A percentile compares a stretch with the other conserved stretches of the same genome.
Conservation (phyloP, 208 protist species). For the Kentomonas sorsogonicus region DNA sequence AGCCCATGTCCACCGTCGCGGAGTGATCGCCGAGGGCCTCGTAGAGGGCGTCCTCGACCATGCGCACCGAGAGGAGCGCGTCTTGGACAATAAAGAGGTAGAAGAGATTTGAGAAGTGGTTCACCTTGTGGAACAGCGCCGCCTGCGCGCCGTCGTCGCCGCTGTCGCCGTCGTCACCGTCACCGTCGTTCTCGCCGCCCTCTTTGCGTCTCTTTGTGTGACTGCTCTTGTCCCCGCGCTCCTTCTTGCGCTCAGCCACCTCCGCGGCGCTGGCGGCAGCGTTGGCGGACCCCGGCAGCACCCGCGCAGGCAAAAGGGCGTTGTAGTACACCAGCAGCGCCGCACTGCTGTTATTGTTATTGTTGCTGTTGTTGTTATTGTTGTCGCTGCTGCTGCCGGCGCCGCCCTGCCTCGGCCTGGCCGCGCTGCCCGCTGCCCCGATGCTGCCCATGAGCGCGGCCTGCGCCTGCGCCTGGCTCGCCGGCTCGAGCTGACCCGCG, state of each 20-base stretch:
- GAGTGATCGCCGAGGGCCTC: constrained; percentile 7
- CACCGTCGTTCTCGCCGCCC: neutral
- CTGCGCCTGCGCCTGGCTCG: no score
- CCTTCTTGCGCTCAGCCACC: neutral
- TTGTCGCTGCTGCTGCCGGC: neutral
- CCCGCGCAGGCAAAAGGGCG: neutral
- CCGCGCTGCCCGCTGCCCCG: no score
- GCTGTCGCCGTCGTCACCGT: neutral
- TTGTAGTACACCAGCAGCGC: neutral
- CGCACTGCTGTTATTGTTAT: neutral
- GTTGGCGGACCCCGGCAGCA: no score
- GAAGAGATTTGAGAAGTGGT: constrained; percentile 38
- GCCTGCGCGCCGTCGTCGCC: neutral
- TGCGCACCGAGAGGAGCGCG: constrained; percentile 48
- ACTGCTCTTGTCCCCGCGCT: neutral
- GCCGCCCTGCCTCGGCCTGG: no score
- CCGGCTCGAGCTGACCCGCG: no score
- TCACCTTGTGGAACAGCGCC: neutral
- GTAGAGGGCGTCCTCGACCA: constrained; percentile 54
- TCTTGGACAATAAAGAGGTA: constrained; percentile 61
- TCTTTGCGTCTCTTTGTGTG: constrained; percentile 1
- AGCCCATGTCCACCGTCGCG: no score
- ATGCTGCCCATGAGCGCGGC: no score
- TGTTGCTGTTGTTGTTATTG: neutral
- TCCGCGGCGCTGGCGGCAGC: neutral